These are phyloP conservation scores for Chaetomium cochliodes DNA, from an alignment of 495 filamentous ascomycete species.

Conservation along the genomic window DNA sequence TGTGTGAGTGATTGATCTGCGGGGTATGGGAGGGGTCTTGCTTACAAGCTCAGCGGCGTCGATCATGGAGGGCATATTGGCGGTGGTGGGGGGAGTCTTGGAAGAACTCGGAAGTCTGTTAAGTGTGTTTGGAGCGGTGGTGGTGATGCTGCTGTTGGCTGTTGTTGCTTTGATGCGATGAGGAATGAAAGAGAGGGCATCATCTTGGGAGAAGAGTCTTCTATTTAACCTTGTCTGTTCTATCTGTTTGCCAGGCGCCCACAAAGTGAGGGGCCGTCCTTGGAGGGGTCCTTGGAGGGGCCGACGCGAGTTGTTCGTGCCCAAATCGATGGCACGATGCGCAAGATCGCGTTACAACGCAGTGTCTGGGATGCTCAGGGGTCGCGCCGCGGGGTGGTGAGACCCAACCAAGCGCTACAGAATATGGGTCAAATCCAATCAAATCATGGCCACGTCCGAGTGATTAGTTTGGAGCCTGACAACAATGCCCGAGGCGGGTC, in stretches of 20 bases:
- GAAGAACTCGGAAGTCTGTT: not conserved
- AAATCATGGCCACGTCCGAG: slow-evolving; percentile 5
- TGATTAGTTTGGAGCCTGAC: slow-evolving; percentile 19
- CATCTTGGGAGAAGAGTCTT: not conserved
- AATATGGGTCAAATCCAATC: slow-evolving; percentile 13
- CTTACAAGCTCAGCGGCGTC: slow-evolving; percentile 25
- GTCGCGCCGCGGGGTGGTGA: not conserved
- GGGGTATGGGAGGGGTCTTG: not conserved
- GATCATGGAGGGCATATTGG: not conserved
- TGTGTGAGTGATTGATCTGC: slow-evolving; percentile 11
- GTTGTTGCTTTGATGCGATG: not conserved
- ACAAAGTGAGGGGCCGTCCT: no score
- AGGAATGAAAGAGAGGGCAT: no score
- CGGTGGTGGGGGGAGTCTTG: not conserved
- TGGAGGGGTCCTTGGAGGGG: not conserved
- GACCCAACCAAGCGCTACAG: slow-evolving; percentile 16
- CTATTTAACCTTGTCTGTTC: not conserved
- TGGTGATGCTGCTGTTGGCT: not conserved
- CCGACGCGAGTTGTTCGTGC: slow-evolving; percentile 7
- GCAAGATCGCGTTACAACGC: not conserved
- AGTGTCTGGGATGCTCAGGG: not conserved
- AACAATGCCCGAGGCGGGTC: slow-evolving; percentile 2
- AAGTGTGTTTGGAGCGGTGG: not conserved
- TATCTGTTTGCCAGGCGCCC: no score
- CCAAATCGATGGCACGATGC: not conserved